phyloP scores from a whole-genome alignment of 805 yeast genomes.

The Spathaspora sp. region DNA sequence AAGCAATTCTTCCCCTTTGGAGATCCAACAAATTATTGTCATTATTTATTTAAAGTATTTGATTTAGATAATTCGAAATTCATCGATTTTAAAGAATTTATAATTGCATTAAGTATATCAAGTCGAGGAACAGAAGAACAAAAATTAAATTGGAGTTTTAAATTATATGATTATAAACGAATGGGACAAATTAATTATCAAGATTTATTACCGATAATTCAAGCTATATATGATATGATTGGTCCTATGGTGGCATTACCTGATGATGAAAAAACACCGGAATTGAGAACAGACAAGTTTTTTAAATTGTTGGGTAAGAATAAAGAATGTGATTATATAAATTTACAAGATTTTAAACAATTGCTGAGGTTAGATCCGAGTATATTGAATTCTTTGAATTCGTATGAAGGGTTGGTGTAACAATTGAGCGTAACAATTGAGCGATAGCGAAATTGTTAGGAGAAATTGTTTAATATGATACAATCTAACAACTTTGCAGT shows the following conservation, averaged over 20 bases:
- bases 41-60: conserved; percentile 82
- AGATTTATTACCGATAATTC: conserved; percentile 77
- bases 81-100: conserved; percentile 90
- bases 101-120: conserved; percentile 80
- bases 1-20: conserved; percentile 98
- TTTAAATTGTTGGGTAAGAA: conserved; percentile 73
- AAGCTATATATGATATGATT: conserved; percentile 89
- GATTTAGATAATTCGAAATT: conserved; percentile 77
- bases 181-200: conserved; percentile 73
- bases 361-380: conserved; percentile 78
- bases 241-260: conserved; percentile 89
- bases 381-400: conserved; percentile 68
- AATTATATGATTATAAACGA: conserved; percentile 76
- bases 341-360: conserved; percentile 80
- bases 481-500: too few species aligned
- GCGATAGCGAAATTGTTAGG: too few species aligned
- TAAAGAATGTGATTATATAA: conserved; percentile 57
- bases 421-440: too few species aligned
- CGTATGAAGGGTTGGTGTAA: conserved; percentile 77
- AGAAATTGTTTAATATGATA: too few species aligned
- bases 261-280: conserved; percentile 91
- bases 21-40: conserved; percentile 89
- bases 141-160: conserved; percentile 86
- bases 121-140: conserved; percentile 84
- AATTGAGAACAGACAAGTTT: conserved; percentile 76